Conservation (phyloP, 192 early-diverging fungal species). For the Backusella westeae region DNA sequence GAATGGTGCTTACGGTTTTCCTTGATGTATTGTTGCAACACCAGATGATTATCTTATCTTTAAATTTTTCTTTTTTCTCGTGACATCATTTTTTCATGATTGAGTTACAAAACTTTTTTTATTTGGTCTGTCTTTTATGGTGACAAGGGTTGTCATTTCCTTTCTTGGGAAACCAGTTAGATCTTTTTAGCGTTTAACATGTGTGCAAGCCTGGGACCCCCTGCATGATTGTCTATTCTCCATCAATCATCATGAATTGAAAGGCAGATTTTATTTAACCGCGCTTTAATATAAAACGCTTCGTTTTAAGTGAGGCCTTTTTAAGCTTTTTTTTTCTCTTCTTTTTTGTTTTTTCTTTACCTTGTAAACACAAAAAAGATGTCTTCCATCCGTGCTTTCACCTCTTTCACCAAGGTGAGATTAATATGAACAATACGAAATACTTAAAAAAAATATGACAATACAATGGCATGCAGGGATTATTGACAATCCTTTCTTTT, state of each 20-base stretch:
- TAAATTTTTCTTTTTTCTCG: background rate
- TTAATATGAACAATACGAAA: background rate
- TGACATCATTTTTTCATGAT: slow-evolving; percentile 4
- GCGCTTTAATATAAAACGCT: slow-evolving; percentile 20
- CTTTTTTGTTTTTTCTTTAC: background rate
- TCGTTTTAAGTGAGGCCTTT: slow-evolving; percentile 14
- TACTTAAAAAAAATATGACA: background rate
- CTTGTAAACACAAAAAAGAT: slow-evolving; percentile 12
- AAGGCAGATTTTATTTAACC: slow-evolving; percentile 8
- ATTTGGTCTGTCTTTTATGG: background rate
- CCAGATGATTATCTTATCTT: background rate
- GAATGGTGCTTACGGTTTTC: background rate
- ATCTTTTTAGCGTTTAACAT: background rate
- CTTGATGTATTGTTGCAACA: background rate
- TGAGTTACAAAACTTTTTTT: background rate
- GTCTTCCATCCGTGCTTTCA: slow-evolving; percentile 36
- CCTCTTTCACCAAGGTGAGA: slow-evolving; percentile 22
- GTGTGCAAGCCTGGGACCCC: slow-evolving; percentile 7
- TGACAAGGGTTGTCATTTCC: slow-evolving; percentile 9
- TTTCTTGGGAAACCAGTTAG: background rate
- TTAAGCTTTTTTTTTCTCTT: slow-evolving; percentile 21
- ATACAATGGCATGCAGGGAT: background rate
- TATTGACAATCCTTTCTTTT: background rate
- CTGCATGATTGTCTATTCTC: slow-evolving; percentile 11
- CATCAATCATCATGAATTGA: slow-evolving; percentile 21